A percentile compares a stretch with the other conserved stretches of the same genome.
phyloP scores from a whole-genome alignment of 1,284 basidiomycete genomes.

The Leccinum subrobustum region DNA sequence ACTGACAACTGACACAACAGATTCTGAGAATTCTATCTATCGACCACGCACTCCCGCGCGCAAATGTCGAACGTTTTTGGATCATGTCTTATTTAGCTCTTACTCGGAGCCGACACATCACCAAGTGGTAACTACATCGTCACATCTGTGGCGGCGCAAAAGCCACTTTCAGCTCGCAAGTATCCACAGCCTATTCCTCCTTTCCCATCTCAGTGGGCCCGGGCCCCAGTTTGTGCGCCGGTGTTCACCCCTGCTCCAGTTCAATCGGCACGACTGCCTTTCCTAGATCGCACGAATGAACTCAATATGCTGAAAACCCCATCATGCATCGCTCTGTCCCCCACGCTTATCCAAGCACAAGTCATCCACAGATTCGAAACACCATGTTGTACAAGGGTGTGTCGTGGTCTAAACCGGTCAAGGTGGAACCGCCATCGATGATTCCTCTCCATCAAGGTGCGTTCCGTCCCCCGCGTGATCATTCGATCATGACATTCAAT shows the following conservation, averaged over 20 bases:
- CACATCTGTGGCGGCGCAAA: conserved; percentile 19
- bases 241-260: conserved; percentile 24
- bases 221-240: conserved; percentile 20
- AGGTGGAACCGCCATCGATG: conserved; percentile 67
- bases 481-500: not conserved
- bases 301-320: conserved; percentile 48
- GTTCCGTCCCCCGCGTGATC: conserved; percentile 16
- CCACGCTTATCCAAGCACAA: conserved; percentile 24
- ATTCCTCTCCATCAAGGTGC: conserved; percentile 77
- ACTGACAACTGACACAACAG: no score
- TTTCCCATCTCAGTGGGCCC: conserved; percentile 28
- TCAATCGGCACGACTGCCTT: conserved; percentile 15
- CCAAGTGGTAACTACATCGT: conserved; percentile 25
- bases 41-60: no score
- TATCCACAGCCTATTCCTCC: conserved; percentile 31
- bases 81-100: no score
- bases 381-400: no score
- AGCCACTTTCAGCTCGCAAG: conserved; percentile 32
- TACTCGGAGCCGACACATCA: conserved; percentile 16
- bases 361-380: no score
- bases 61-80: no score
- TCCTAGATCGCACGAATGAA: conserved; percentile 35
- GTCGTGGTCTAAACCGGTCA: not conserved
- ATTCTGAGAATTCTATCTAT: no score
- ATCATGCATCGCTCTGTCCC: conserved; percentile 50